Conservation (phyloP, 345 rosid genomes). For the Sonneratia alba region DNA sequence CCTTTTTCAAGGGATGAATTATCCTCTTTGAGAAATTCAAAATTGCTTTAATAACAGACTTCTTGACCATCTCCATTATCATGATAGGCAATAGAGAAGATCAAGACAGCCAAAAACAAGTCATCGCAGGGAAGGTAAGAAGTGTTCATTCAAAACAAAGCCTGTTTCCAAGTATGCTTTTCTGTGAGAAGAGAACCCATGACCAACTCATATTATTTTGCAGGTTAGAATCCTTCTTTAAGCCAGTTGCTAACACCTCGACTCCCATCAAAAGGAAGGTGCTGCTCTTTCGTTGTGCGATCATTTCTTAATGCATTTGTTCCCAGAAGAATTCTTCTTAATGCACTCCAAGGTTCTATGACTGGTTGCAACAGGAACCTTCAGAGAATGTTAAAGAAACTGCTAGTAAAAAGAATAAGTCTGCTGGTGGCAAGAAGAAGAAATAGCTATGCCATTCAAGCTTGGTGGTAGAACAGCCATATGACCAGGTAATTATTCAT, state of each 20-base stretch:
- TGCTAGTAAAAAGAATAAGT: conserved; percentile 7
- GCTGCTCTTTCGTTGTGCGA: neutral
- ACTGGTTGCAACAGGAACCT: conserved; percentile 5
- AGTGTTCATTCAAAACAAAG: conserved; percentile 3
- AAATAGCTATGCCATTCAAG: conserved; percentile 4
- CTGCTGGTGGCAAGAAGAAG: conserved; percentile 12
- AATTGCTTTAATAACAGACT: neutral
- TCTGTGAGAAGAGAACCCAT: conserved; percentile 5
- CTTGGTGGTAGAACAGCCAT: neutral
- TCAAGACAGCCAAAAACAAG: conserved; percentile 84
- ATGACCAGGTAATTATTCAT: neutral
- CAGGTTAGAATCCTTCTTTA: conserved; percentile 76
- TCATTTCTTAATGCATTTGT: neutral
- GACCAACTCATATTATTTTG: neutral
- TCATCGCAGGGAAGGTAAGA: conserved; percentile 80
- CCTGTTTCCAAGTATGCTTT: neutral
- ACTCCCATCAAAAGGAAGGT: conserved; percentile 69
- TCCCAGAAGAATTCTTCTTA: neutral
- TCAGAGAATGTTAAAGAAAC: conserved; percentile 4
- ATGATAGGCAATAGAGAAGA: conserved; percentile 71
- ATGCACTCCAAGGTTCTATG: neutral
- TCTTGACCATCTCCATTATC: neutral
- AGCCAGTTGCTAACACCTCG: conserved; percentile 53
- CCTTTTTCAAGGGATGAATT: neutral
- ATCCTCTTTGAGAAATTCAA: neutral